These are phyloP conservation scores for Saccharomycopsis schoenii DNA, from an alignment of 805 yeast species.

Conservation along the genomic window DNA sequence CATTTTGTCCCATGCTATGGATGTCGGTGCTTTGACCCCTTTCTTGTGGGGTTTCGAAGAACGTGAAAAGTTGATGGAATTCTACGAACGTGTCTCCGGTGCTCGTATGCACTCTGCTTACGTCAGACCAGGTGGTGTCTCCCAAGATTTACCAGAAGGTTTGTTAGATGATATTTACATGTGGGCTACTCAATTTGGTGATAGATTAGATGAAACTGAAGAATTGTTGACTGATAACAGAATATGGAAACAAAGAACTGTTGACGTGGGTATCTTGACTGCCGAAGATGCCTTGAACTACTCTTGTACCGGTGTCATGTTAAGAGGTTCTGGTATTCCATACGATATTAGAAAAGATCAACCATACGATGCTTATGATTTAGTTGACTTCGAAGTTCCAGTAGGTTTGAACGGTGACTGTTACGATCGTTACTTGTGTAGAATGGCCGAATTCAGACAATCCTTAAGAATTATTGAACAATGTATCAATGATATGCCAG, in stretches of 20 bases:
- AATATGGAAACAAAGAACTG: slow-evolving; percentile 84
- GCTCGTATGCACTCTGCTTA: slow-evolving; percentile 86
- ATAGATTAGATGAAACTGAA: slow-evolving; percentile 83
- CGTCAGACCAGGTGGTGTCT: slow-evolving; percentile 86
- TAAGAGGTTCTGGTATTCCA: slow-evolving; percentile 85
- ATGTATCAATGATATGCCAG: slow-evolving; percentile 85
- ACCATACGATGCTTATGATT: slow-evolving; percentile 84
- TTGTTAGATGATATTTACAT: slow-evolving; percentile 81
- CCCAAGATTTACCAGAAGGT: slow-evolving; percentile 82
- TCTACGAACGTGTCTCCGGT: slow-evolving; percentile 83
- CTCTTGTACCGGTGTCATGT: slow-evolving; percentile 77
- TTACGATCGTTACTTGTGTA: slow-evolving; percentile 77
- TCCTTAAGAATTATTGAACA: slow-evolving; percentile 82
- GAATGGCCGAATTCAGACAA: slow-evolving; percentile 91
- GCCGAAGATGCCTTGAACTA: slow-evolving; percentile 84
- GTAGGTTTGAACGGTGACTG: slow-evolving; percentile 87
- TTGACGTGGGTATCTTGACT: slow-evolving; percentile 68
- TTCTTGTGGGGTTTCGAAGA: slow-evolving; percentile 93
- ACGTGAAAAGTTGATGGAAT: slow-evolving; percentile 87
- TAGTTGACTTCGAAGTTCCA: slow-evolving; percentile 77
- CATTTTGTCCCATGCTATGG: slow-evolving; percentile 82
- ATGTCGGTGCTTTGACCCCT: slow-evolving; percentile 89
- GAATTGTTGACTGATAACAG: slow-evolving; percentile 84
- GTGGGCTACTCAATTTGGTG: slow-evolving; percentile 96
- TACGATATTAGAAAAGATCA: slow-evolving; percentile 77